phyloP scores from a whole-genome alignment of 768 basidiomycete species.

The Lentinula edodes region DNA sequence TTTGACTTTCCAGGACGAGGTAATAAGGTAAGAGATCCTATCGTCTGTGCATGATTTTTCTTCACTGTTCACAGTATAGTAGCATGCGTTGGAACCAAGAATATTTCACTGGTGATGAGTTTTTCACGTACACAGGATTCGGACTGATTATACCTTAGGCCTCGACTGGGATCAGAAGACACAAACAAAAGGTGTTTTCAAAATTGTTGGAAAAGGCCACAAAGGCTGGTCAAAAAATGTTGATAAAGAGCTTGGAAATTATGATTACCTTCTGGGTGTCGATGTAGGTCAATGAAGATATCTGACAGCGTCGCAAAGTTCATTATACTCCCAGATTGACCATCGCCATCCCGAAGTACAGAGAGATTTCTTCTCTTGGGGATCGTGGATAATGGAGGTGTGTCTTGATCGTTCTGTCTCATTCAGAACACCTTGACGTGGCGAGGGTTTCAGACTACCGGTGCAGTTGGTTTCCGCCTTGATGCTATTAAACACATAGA shows the following conservation, averaged over 20 bases:
- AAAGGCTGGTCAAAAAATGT: slow-evolving; percentile 82
- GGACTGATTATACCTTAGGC: slow-evolving; percentile 33
- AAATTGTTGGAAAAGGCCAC: slow-evolving; percentile 59
- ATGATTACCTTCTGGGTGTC: slow-evolving; percentile 74
- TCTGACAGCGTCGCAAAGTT: not conserved
- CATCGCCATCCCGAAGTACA: slow-evolving; percentile 78
- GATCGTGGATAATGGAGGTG: slow-evolving; percentile 64
- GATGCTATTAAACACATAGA: slow-evolving; percentile 94
- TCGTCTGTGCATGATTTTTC: no score
- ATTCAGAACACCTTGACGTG: not conserved
- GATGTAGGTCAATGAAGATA: slow-evolving; percentile 40
- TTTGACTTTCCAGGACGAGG: slow-evolving; percentile 80
- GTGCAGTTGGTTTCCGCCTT: slow-evolving; percentile 71
- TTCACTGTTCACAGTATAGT: slow-evolving; percentile 51
- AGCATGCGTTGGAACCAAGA: slow-evolving; percentile 65
- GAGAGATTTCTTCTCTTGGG: slow-evolving; percentile 73
- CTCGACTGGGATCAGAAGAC: slow-evolving; percentile 80
- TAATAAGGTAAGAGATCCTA: slow-evolving; percentile 46
- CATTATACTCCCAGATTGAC: slow-evolving; percentile 51
- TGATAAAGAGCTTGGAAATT: slow-evolving; percentile 82
- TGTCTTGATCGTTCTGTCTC: not conserved
- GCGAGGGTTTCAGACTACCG: slow-evolving; percentile 46
- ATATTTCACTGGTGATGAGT: slow-evolving; percentile 64
- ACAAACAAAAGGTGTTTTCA: slow-evolving; percentile 59
- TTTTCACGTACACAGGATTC: not conserved